Percentiles rank a stretch among this genome's conserved stretches.
Conservation (phyloP, 805 yeast species). For the Yarrowia osloensis region DNA sequence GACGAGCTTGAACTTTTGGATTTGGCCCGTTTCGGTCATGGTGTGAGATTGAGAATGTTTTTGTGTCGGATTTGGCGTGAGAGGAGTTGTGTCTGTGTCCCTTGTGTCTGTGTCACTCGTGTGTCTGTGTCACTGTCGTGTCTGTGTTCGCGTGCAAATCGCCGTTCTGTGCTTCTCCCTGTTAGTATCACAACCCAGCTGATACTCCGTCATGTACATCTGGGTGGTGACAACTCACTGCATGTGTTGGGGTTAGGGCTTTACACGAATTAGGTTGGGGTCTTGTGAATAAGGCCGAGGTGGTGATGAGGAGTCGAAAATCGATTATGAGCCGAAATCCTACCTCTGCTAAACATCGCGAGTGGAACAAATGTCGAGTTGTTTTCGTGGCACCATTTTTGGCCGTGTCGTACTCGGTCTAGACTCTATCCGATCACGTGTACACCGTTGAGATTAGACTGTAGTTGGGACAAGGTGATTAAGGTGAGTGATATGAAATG, state of each 20-base stretch:
- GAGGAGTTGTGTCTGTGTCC: background rate
- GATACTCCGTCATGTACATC: background rate
- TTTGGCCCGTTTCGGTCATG: conserved; percentile 35
- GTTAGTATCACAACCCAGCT: background rate
- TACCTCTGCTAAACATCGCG: too few relatives aligned
- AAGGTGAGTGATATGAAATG: too few relatives aligned
- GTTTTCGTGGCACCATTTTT: too few relatives aligned
- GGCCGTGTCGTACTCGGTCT: too few relatives aligned
- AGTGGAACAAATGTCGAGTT: too few relatives aligned
- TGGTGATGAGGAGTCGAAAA: too few relatives aligned
- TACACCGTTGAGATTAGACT: too few relatives aligned
- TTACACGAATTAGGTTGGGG: background rate
- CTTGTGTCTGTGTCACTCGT: background rate
- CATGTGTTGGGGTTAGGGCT: background rate
- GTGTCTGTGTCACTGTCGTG: too few relatives aligned
- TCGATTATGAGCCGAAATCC: too few relatives aligned
- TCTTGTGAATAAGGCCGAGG: background rate
- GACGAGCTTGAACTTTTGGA: conserved; percentile 60
- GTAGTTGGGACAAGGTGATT: too few relatives aligned
- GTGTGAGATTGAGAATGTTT: too few relatives aligned
- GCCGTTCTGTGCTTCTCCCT: background rate
- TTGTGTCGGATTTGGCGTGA: background rate
- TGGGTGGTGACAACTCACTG: conserved; percentile 19
- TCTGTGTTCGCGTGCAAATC: background rate
- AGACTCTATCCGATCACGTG: too few relatives aligned